Conservation (phyloP, 2,329 filamentous ascomycete genomes). For the Eurotiales sp. region DNA sequence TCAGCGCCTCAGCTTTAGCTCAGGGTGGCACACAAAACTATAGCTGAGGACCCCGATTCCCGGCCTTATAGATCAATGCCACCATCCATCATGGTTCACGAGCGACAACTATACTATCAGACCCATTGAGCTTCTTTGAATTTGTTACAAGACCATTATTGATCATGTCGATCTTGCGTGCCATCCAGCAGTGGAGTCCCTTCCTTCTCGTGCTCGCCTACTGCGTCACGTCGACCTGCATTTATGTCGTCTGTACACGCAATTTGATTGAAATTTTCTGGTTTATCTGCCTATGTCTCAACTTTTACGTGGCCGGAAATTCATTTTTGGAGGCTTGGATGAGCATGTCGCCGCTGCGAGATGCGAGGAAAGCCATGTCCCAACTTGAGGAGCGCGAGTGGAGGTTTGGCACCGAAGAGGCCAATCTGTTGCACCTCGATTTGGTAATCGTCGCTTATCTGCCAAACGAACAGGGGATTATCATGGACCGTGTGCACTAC, state of each 20-base stretch:
- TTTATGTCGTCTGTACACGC: constrained; percentile 38
- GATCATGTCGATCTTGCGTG: neutral
- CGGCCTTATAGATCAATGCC: no score
- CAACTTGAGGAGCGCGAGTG: constrained; percentile 37
- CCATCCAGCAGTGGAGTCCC: constrained; percentile 35
- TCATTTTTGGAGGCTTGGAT: constrained; percentile 43
- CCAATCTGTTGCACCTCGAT: constrained; percentile 42
- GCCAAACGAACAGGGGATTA: constrained; percentile 49
- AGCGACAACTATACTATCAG: neutral
- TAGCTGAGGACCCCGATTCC: no score
- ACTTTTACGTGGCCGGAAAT: constrained; percentile 41
- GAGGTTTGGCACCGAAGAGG: constrained; percentile 39
- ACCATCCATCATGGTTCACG: neutral
- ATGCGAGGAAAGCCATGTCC: constrained; percentile 33
- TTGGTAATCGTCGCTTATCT: constrained; percentile 49
- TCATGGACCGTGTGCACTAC: constrained; percentile 46
- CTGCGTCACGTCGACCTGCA: constrained; percentile 37
- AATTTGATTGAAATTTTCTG: constrained; percentile 38
- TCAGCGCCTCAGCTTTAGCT: neutral
- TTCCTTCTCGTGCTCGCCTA: constrained; percentile 39
- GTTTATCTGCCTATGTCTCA: constrained; percentile 43
- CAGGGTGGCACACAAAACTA: neutral
- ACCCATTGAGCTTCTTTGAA: neutral
- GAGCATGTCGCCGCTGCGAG: constrained; percentile 33
- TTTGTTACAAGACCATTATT: neutral